Percentiles rank a stretch among this genome's conserved stretches.
Conservation (phyloP, 208 protist genomes). For the Trichomonas gallinae region DNA sequence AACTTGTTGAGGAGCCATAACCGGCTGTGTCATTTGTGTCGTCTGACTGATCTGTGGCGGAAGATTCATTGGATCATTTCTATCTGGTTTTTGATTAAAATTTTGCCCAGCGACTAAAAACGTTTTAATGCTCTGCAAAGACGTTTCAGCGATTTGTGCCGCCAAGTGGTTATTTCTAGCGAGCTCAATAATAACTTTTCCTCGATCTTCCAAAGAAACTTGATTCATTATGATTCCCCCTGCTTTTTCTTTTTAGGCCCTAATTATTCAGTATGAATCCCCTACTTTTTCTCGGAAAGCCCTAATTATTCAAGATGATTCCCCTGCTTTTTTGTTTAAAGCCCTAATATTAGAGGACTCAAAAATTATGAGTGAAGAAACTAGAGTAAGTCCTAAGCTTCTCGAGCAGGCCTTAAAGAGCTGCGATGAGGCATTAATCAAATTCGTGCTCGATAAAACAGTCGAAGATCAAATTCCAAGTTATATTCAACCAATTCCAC, state of each 20-base stretch:
- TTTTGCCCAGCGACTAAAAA: neutral
- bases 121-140: neutral
- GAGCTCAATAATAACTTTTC: neutral
- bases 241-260: too few species aligned
- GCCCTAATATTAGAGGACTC: neutral
- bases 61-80: neutral
- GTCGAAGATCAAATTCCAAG: neutral
- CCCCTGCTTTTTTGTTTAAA: too few species aligned
- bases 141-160: neutral
- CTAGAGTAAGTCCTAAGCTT: neutral
- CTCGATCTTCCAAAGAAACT: neutral
- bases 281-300: too few species aligned
- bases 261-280: too few species aligned
- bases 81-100: neutral
- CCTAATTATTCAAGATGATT: too few species aligned
- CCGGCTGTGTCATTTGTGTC: neutral
- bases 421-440: neutral
- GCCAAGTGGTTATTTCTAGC: neutral
- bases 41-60: neutral
- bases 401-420: neutral
- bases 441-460: neutral
- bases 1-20: neutral
- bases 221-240: neutral
- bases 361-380: neutral
- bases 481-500: neutral